Evolutionary conservation across 179 eudicot genomes (phyloP).

Genomic region (Beta lomatogona): DNA sequence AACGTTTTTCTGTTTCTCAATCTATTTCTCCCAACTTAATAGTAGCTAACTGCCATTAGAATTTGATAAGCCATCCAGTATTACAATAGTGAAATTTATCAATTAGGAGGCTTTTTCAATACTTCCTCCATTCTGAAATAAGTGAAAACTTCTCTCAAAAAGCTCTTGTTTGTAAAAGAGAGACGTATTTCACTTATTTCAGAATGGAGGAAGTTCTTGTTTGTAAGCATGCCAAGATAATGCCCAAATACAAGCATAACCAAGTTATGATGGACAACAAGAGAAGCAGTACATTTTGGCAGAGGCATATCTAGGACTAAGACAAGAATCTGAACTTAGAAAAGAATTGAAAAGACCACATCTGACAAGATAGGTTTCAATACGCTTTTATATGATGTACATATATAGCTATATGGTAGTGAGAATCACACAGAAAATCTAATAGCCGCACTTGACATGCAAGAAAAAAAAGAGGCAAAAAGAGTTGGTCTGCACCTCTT

Average conservation of each 20-base stretch:
- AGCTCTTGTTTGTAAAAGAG: too few relatives aligned
- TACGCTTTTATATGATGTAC: background rate
- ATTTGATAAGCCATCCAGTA: background rate
- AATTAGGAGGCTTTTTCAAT: background rate
- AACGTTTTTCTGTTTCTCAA: background rate
- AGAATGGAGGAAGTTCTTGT: too few relatives aligned
- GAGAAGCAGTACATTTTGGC: background rate
- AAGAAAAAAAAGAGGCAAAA: background rate
- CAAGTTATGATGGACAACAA: background rate
- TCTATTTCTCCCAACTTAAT: background rate
- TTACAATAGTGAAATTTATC: background rate
- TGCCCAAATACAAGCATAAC: background rate
- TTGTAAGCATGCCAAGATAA: background rate
- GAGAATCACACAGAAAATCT: background rate
- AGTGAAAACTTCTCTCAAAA: too few relatives aligned
- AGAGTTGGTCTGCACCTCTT: conserved; percentile 45
- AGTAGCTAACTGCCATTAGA: background rate
- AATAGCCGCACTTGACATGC: background rate
- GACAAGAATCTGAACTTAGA: background rate
- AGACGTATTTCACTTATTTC: too few relatives aligned
- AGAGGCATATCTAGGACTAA: background rate
- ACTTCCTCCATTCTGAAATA: background rate
- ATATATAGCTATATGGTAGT: background rate
- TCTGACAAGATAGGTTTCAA: background rate
- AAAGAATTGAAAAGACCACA: background rate